These are phyloP conservation scores for Mycena albidolilacea DNA, from an alignment of 768 basidiomycete species.

Conservation along the genomic window DNA sequence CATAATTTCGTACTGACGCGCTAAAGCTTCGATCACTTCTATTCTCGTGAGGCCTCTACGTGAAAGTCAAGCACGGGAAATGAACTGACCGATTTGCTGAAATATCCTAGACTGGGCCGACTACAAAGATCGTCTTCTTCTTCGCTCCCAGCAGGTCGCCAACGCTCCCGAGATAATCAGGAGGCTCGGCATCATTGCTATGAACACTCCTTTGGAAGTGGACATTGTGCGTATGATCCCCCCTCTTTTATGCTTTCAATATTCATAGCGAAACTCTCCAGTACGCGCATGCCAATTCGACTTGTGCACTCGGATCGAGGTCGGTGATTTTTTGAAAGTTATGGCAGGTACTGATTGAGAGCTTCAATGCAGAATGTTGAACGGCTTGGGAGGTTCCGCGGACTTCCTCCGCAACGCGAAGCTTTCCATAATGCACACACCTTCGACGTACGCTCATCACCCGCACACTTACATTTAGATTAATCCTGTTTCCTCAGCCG, in stretches of 20 bases:
- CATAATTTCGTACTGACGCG: not conserved
- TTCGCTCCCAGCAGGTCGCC: conserved; percentile 66
- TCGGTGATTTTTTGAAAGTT: conserved; percentile 17
- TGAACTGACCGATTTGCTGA: not conserved
- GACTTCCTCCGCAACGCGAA: conserved; percentile 67
- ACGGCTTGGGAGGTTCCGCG: conserved; percentile 64
- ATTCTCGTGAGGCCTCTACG: conserved; percentile 51
- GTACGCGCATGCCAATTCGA: conserved; percentile 69
- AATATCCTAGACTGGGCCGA: conserved; percentile 55
- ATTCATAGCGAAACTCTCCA: conserved; percentile 29
- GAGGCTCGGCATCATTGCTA: conserved; percentile 63
- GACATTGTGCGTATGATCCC: conserved; percentile 55
- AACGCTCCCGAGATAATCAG: conserved; percentile 66
- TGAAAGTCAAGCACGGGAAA: not conserved
- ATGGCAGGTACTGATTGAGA: not conserved
- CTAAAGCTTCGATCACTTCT: conserved; percentile 62
- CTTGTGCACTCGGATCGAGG: conserved; percentile 62
- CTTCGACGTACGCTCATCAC: conserved; percentile 52
- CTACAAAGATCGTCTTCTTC: conserved; percentile 62
- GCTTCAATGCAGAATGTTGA: conserved; percentile 55
- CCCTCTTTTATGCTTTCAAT: conserved; percentile 1
- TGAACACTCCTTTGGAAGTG: conserved; percentile 67
- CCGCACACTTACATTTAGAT: not conserved
- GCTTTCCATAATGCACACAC: conserved; percentile 67
- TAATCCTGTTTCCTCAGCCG: conserved; percentile 45